Evolutionary conservation across 139 green algal genomes (phyloP).

Genomic region (Dunaliella sp.): DNA sequence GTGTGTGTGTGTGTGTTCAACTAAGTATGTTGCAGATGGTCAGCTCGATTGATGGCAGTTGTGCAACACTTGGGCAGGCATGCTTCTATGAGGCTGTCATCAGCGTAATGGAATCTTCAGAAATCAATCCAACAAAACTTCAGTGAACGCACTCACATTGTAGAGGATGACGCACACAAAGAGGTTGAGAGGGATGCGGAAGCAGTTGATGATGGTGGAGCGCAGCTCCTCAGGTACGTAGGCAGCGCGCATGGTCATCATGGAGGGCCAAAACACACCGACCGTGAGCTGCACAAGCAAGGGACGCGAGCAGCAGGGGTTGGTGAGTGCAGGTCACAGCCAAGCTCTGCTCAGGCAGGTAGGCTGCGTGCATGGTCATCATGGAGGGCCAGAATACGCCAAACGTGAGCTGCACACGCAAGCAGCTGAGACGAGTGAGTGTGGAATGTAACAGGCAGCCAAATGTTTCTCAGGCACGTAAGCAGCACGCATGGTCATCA

Average conservation of each 20-base stretch:
- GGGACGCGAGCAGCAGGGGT: slow-evolving; percentile 84
- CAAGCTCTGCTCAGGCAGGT: slow-evolving; percentile 96
- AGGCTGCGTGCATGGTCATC: slow-evolving; percentile 90
- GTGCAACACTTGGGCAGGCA: too few species aligned
- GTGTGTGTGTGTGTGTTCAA: background rate
- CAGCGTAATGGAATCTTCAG: too few species aligned
- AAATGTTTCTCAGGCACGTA: slow-evolving; percentile 95
- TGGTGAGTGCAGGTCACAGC: too few species aligned
- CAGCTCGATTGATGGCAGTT: background rate
- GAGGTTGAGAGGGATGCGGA: slow-evolving; percentile 95
- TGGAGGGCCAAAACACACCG: slow-evolving; percentile 95
- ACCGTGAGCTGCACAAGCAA: slow-evolving; percentile 71
- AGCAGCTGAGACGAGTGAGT: background rate
- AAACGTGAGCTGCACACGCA: slow-evolving; percentile 39
- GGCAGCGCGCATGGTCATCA: slow-evolving; percentile 91
- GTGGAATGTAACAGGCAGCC: too few species aligned
- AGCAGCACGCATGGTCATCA: slow-evolving; percentile 91
- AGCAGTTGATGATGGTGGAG: slow-evolving; percentile 97
- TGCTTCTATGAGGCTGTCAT: too few species aligned
- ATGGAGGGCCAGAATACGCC: slow-evolving; percentile 97
- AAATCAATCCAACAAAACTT: background rate
- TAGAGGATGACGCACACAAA: slow-evolving; percentile 88
- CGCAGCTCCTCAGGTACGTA: slow-evolving; percentile 94
- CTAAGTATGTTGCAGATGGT: background rate
- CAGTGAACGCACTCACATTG: slow-evolving; percentile 46